These are phyloP conservation scores for Sporisorium graminicola DNA, from an alignment of 1,284 basidiomycete species.

Conservation along the genomic window DNA sequence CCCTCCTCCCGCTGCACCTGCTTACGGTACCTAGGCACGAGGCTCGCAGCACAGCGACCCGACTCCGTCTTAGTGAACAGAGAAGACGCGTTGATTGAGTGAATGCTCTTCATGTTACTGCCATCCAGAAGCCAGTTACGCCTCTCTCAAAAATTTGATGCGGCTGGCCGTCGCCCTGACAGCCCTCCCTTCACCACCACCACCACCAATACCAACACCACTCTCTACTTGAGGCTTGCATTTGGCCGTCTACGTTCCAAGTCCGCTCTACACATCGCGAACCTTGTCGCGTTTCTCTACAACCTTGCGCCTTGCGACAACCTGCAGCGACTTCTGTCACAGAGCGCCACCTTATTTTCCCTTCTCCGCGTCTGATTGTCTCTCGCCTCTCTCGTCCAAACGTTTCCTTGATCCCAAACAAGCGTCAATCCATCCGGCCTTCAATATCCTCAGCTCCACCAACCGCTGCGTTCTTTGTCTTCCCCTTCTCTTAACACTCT, in stretches of 20 bases:
- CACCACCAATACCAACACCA: neutral
- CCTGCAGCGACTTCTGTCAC: neutral
- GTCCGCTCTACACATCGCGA: slow-evolving; percentile 9
- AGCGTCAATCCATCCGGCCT: slow-evolving; percentile 7
- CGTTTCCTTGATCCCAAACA: slow-evolving; percentile 12
- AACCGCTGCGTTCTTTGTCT: neutral
- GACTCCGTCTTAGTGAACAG: neutral
- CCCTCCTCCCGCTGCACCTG: neutral
- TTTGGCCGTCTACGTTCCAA: neutral
- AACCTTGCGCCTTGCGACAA: neutral
- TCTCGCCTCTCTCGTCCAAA: neutral
- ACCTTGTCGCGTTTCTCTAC: neutral
- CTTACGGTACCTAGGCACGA: neutral
- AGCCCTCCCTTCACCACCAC: neutral
- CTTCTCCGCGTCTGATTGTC: neutral
- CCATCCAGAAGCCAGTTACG: neutral
- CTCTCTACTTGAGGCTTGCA: neutral
- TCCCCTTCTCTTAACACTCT: neutral
- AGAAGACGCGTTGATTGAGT: neutral
- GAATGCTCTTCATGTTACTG: too few relatives aligned
- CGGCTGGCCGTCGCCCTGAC: neutral
- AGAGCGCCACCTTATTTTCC: neutral
- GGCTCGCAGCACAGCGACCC: neutral
- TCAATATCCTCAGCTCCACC: neutral
- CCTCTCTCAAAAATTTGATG: neutral